Conservation (phyloP, 2,329 filamentous ascomycete species). For the Apiospora arundinis region DNA sequence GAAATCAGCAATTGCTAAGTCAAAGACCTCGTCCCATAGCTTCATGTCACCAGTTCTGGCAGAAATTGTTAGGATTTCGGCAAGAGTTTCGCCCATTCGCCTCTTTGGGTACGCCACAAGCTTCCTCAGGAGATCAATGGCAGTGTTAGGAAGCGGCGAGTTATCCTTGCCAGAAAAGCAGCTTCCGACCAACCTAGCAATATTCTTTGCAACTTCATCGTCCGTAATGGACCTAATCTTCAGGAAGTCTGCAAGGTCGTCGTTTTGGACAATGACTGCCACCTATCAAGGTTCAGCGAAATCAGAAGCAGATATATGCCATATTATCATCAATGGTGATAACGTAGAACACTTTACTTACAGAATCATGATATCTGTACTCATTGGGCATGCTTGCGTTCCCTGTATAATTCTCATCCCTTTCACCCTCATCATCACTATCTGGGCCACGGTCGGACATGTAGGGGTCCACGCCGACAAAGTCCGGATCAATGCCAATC, state of each 20-base stretch:
- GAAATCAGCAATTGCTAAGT: background rate
- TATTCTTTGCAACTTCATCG: background rate
- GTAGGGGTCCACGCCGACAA: slow-evolving; percentile 25
- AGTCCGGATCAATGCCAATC: slow-evolving; percentile 7
- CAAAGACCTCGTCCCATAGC: background rate
- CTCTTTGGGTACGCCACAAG: background rate
- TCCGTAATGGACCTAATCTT: background rate
- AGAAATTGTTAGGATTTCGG: background rate
- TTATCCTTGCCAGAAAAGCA: background rate
- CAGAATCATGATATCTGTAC: slow-evolving; percentile 30
- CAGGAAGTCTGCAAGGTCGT: background rate
- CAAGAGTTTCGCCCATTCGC: background rate
- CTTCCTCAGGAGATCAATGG: background rate
- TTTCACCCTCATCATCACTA: slow-evolving; percentile 27
- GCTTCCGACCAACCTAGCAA: background rate
- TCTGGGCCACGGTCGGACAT: slow-evolving; percentile 24
- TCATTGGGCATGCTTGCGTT: slow-evolving; percentile 28
- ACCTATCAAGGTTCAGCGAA: too few species aligned
- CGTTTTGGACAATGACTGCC: background rate
- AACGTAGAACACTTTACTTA: slow-evolving; percentile 24
- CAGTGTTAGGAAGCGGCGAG: background rate
- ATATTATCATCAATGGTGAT: too few species aligned
- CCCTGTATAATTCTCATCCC: slow-evolving; percentile 27
- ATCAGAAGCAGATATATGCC: too few species aligned
- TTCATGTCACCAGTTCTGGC: background rate